These are phyloP conservation scores for Sporopachydermia lactativora DNA, from an alignment of 805 yeast genomes.

Conservation along the genomic window DNA sequence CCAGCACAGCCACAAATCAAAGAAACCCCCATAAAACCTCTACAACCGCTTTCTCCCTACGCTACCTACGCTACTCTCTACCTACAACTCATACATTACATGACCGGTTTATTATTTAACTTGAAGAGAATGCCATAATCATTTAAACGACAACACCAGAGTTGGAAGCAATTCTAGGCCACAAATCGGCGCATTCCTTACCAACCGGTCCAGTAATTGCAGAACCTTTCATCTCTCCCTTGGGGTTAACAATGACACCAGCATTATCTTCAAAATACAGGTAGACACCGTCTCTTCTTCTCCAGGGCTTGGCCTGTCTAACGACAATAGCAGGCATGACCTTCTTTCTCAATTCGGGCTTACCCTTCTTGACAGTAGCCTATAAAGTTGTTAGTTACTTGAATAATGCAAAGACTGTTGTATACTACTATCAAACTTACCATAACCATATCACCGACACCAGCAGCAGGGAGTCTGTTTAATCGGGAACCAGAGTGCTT, in stretches of 20 bases:
- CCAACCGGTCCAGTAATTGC: conserved; percentile 99
- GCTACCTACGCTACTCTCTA: too few relatives aligned
- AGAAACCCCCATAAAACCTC: too few relatives aligned
- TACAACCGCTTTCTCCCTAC: too few relatives aligned
- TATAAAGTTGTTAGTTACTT: conserved; percentile 7
- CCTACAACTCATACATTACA: too few relatives aligned
- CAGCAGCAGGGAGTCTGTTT: conserved; percentile 99
- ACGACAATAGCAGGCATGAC: conserved; percentile 99
- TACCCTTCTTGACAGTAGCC: conserved; percentile 99
- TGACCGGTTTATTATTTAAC: too few relatives aligned
- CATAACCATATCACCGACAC: conserved; percentile 99
- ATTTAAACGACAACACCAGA: conserved; percentile 99
- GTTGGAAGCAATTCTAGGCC: conserved; percentile 99
- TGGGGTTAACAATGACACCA: conserved; percentile 99
- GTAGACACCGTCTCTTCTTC: conserved; percentile 99
- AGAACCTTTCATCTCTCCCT: conserved; percentile 99
- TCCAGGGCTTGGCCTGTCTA: conserved; percentile 99
- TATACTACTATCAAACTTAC: conserved; percentile 15
- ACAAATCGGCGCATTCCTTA: conserved; percentile 99
- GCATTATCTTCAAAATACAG: conserved; percentile 99
- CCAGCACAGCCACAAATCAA: too few relatives aligned
- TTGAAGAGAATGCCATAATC: too few relatives aligned
- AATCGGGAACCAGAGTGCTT: conserved; percentile 99
- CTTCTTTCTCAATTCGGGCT: conserved; percentile 99
- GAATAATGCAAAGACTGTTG: conserved; percentile 8